phyloP scores from a whole-genome alignment of 2,329 filamentous ascomycete species.

The Madurella fahalii region DNA sequence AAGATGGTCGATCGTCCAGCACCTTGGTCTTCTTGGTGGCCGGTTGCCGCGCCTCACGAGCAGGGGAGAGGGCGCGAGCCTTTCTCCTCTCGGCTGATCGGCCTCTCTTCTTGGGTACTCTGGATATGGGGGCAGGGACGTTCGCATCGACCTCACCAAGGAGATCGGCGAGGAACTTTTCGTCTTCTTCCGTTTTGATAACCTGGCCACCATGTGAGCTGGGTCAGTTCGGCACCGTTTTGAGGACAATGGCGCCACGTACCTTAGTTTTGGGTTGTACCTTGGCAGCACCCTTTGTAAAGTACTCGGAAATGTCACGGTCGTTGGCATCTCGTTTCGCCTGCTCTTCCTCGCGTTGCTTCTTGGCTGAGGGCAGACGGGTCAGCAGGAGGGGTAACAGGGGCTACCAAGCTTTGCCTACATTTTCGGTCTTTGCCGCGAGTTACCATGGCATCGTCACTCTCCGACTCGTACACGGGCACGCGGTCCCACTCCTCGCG shows the following conservation, averaged over 20 bases:
- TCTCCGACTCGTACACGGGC: constrained; percentile 65
- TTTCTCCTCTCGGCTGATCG: constrained; percentile 75
- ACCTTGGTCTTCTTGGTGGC: constrained; percentile 55
- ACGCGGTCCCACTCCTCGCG: constrained; percentile 88
- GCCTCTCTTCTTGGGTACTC: constrained; percentile 58
- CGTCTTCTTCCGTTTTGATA: constrained; percentile 78
- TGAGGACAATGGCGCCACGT: constrained; percentile 19
- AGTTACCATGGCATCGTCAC: constrained; percentile 58
- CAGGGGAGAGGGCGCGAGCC: constrained; percentile 74
- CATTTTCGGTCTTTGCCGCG: constrained; percentile 51
- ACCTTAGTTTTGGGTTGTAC: constrained; percentile 78
- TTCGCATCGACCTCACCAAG: constrained; percentile 87
- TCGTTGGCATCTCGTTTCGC: constrained; percentile 83
- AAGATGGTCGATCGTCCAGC: constrained; percentile 45
- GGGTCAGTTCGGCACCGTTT: neutral
- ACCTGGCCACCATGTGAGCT: constrained; percentile 44
- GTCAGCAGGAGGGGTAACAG: constrained; percentile 2
- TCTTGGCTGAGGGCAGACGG: constrained; percentile 58
- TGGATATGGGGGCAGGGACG: constrained; percentile 50
- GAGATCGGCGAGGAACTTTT: constrained; percentile 78
- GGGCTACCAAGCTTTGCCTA: constrained; percentile 29
- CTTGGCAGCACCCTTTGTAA: constrained; percentile 68
- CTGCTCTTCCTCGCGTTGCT: constrained; percentile 82
- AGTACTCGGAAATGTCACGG: constrained; percentile 91
- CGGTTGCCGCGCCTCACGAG: constrained; percentile 50